These are phyloP conservation scores for Mycosphaerella sp. DNA, from an alignment of 2,329 filamentous ascomycete genomes.

Conservation along the genomic window DNA sequence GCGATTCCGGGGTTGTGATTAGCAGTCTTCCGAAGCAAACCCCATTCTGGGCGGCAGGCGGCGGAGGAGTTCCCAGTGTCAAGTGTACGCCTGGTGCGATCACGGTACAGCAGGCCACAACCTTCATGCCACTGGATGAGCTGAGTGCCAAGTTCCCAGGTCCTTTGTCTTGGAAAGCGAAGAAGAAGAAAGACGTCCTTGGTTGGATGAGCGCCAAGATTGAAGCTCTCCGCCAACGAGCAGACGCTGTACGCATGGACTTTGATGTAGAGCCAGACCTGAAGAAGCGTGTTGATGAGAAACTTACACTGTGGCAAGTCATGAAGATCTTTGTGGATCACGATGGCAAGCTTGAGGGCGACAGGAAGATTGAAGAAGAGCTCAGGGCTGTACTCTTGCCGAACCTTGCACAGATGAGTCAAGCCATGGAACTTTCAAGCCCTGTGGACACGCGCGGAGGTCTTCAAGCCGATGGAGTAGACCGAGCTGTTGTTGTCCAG, in stretches of 20 bases:
- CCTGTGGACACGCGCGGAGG: slow-evolving; percentile 19
- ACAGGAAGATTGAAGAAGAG: slow-evolving; percentile 62
- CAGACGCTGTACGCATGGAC: slow-evolving; percentile 43
- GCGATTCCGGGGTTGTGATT: slow-evolving; percentile 73
- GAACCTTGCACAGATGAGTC: slow-evolving; percentile 35
- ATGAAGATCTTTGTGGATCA: slow-evolving; percentile 74
- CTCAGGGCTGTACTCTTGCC: slow-evolving; percentile 70
- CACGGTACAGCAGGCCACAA: slow-evolving; percentile 67
- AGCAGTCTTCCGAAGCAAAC: slow-evolving; percentile 85
- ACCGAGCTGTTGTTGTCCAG: slow-evolving; percentile 62
- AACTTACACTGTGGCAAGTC: slow-evolving; percentile 80
- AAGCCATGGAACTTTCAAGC: slow-evolving; percentile 34
- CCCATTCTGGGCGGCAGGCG: slow-evolving; percentile 74
- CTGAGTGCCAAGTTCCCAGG: slow-evolving; percentile 78
- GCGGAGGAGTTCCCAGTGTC: slow-evolving; percentile 62
- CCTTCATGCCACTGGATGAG: slow-evolving; percentile 64
- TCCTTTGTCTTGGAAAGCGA: slow-evolving; percentile 78
- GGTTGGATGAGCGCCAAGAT: slow-evolving; percentile 76
- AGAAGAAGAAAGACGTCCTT: slow-evolving; percentile 93
- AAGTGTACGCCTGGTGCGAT: slow-evolving; percentile 77
- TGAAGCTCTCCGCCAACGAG: slow-evolving; percentile 57
- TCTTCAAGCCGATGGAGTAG: slow-evolving; percentile 57
- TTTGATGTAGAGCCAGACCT: slow-evolving; percentile 50
- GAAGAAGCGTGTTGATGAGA: slow-evolving; percentile 70
- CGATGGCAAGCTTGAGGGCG: slow-evolving; percentile 75